Evolutionary conservation across 169 alveolate species (phyloP), one percentile per base, ranked within the genome.

Genomic region (Perkinsus marinus): DNA sequence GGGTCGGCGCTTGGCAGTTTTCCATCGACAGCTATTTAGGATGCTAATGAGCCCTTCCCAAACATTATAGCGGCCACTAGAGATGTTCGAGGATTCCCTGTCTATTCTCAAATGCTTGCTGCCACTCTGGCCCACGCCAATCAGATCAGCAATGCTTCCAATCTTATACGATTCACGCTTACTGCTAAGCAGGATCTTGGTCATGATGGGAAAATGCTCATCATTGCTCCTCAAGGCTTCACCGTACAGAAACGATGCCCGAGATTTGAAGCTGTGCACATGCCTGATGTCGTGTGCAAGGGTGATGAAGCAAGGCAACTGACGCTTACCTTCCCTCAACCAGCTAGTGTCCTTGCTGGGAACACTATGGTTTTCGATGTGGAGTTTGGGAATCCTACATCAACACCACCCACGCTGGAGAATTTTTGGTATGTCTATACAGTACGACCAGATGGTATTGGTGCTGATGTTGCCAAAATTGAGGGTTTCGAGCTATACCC

Each of bases 381-480:
- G 37, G 91, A 90, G 79, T 43, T 90, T 38, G 34, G 17, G 68
- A 90, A 90, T 39, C 91, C 91, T 30, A 0, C 39, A 17, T 13
- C 68, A 26, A 90, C 43, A 39, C 46, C 57, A 39, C 79, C 57
- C 30, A 22, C 22, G 47, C 26, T 41, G 68, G 79, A 36, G 26
- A 90, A 90, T 43, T 38, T 90, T n/a, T 90, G 91, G 91, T 57
- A 47, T 17, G 43, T 90, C 43, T 43, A 90, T 69, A 90, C 91
- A 47, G 91, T 90, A 17, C 91, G 91, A 7, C 91, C 91, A 19
- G 91, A 90, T n/a, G 91, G 91, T 30, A 90, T 90, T 34, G 91
- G 43, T 0, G 30, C 69, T 39, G 91, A 90, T 39, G 57, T 57
- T 43, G 41, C 91, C 19, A 90, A 90, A 43, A 19, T 39, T 5